phyloP scores from a whole-genome alignment of 2,329 filamentous ascomycete genomes.

The Talaromyces sp. region DNA sequence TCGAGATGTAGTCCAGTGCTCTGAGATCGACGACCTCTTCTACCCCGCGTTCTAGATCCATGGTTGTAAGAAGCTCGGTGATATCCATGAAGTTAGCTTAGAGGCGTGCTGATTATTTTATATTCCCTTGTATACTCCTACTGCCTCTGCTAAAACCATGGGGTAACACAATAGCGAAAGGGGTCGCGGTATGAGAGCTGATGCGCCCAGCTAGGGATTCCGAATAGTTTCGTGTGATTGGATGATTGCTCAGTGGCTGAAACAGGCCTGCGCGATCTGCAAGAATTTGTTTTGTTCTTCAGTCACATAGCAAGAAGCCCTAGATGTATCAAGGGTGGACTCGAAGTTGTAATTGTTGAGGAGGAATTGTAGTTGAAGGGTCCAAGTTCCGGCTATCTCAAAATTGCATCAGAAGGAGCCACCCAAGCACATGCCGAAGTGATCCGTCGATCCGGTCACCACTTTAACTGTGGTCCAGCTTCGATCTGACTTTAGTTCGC shows the following conservation, averaged over 20 bases:
- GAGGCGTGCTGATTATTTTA: constrained; percentile 1
- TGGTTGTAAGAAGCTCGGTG: constrained; percentile 26
- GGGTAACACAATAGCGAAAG: not conserved
- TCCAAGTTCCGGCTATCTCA: constrained; percentile 7
- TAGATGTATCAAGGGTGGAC: not conserved
- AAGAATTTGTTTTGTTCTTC: constrained; percentile 1
- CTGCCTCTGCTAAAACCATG: not conserved
- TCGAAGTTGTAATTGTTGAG: not conserved
- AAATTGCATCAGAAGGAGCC: constrained; percentile 8
- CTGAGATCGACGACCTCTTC: constrained; percentile 51
- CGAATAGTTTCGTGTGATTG: constrained; percentile 10
- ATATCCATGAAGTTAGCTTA: constrained; percentile 28
- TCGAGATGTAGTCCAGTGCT: constrained; percentile 55
- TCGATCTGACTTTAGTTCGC: not conserved
- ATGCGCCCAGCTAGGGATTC: constrained; percentile 5
- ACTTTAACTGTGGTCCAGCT: not conserved
- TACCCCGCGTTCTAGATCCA: constrained; percentile 28
- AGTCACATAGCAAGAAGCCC: not conserved
- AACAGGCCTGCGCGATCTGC: constrained; percentile 9
- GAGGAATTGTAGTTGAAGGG: not conserved
- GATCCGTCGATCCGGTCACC: constrained; percentile 4
- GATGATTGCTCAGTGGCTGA: constrained; percentile 19
- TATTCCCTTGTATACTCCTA: not conserved
- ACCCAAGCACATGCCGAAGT: not conserved
- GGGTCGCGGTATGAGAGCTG: not conserved